phyloP scores from a whole-genome alignment of 2,329 filamentous ascomycete species.

The Aspergillus pseudoterreus region DNA sequence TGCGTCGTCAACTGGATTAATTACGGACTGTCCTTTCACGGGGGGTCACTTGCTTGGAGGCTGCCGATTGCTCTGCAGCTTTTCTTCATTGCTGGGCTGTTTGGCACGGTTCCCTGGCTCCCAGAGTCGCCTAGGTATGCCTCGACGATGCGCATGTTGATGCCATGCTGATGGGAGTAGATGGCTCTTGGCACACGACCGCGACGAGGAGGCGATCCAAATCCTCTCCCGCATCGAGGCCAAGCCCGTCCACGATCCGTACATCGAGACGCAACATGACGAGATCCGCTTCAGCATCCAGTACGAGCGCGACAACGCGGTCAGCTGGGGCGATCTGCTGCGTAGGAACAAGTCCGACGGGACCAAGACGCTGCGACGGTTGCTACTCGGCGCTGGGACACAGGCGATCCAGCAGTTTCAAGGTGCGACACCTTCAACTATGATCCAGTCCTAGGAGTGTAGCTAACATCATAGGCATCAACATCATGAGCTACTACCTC shows the following conservation, averaged over 20 bases:
- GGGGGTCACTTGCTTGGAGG: constrained; percentile 42
- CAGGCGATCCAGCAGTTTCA: constrained; percentile 51
- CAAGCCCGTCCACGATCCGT: constrained; percentile 43
- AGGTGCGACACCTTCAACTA: not conserved
- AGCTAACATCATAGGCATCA: constrained; percentile 25
- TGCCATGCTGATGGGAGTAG: constrained; percentile 12
- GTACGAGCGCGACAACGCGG: constrained; percentile 49
- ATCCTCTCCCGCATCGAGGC: constrained; percentile 49
- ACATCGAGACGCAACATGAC: constrained; percentile 40
- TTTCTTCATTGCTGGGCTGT: constrained; percentile 48
- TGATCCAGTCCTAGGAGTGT: too few species aligned
- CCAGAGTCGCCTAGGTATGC: constrained; percentile 20
- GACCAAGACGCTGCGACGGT: constrained; percentile 48
- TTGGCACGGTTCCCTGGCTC: constrained; percentile 38
- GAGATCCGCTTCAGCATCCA: constrained; percentile 48
- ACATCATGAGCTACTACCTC: constrained; percentile 46
- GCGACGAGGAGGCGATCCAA: constrained; percentile 45
- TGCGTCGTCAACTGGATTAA: constrained; percentile 51
- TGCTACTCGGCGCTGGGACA: constrained; percentile 53
- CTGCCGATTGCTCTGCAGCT: constrained; percentile 49
- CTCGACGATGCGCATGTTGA: not conserved
- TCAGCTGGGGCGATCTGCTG: constrained; percentile 50
- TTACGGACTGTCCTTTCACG: constrained; percentile 48
- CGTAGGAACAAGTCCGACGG: constrained; percentile 42
- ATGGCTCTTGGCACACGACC: constrained; percentile 43